These are phyloP conservation scores for Rhazya stricta DNA, from an alignment of 257 asterid genomes.

Conservation along the genomic window DNA sequence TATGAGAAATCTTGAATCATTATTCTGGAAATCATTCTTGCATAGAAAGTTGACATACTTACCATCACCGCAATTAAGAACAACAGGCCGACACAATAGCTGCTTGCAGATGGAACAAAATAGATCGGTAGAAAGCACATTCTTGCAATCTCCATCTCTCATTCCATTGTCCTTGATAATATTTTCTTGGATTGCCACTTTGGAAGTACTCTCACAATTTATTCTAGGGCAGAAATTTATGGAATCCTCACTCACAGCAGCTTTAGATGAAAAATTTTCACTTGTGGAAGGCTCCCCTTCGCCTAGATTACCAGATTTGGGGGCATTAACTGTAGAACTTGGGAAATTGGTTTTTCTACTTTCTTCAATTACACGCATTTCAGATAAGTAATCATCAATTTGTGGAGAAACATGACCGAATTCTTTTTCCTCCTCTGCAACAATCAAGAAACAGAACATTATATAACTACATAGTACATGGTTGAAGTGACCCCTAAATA, in stretches of 20 bases:
- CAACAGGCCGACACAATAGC: slow-evolving; percentile 52
- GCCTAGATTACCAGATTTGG: slow-evolving; percentile 13
- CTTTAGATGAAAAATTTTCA: slow-evolving; percentile 18
- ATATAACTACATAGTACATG: background rate
- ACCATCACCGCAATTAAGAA: slow-evolving; percentile 84
- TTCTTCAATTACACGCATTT: slow-evolving; percentile 21
- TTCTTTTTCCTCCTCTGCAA: slow-evolving; percentile 50
- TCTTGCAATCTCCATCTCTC: slow-evolving; percentile 22
- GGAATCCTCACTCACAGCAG: slow-evolving; percentile 18
- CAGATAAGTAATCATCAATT: slow-evolving; percentile 27
- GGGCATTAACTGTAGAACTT: slow-evolving; percentile 3
- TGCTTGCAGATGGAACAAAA: slow-evolving; percentile 54
- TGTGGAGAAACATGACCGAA: slow-evolving; percentile 41
- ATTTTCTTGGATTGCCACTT: slow-evolving; percentile 15
- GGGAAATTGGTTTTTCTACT: slow-evolving; percentile 17
- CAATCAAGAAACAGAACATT: slow-evolving; percentile 18
- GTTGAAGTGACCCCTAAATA: background rate
- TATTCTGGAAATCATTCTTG: background rate
- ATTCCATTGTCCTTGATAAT: slow-evolving; percentile 13
- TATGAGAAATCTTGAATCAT: slow-evolving; percentile 14
- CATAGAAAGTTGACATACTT: slow-evolving; percentile 9
- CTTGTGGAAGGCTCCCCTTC: slow-evolving; percentile 14
- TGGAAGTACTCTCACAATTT: slow-evolving; percentile 20
- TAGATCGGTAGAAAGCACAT: slow-evolving; percentile 33
- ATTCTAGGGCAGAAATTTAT: slow-evolving; percentile 9